These are phyloP conservation scores for Candida broadrunensis DNA, from an alignment of 805 yeast genomes.

Conservation along the genomic window DNA sequence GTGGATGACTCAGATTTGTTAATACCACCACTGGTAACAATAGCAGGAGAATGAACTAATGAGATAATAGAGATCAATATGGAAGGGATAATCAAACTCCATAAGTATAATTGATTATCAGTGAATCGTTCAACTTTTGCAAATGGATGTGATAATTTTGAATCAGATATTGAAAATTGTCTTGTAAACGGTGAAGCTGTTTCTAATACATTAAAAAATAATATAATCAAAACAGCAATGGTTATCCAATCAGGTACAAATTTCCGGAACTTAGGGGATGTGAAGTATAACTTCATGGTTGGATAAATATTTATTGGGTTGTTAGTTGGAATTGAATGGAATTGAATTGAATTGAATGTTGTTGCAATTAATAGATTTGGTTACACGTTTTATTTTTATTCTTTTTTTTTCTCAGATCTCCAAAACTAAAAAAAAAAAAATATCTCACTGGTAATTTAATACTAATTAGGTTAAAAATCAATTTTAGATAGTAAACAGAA, in stretches of 20 bases:
- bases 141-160: constrained; percentile 27
- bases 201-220: constrained; percentile 20
- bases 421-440: too few relatives aligned
- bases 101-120: constrained; percentile 28
- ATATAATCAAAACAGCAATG: constrained; percentile 11
- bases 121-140: constrained; percentile 26
- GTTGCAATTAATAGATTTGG: too few relatives aligned
- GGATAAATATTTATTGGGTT: too few relatives aligned
- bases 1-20: background rate
- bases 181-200: constrained; percentile 24
- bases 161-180: constrained; percentile 25
- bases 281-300: constrained; percentile 8
- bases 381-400: too few relatives aligned
- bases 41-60: background rate
- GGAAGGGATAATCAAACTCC: constrained; percentile 24
- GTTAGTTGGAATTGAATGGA: too few relatives aligned
- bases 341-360: too few relatives aligned
- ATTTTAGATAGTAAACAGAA: too few relatives aligned
- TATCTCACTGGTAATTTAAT: too few relatives aligned
- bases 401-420: too few relatives aligned
- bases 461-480: too few relatives aligned
- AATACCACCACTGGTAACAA: constrained; percentile 1
- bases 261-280: constrained; percentile 8
- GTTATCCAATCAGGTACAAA: constrained; percentile 24
- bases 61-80: constrained; percentile 14